A percentile compares a stretch with the other conserved stretches of the same genome.
phyloP scores from a whole-genome alignment of 23 red algal species.

The Chondrus crispus region DNA sequence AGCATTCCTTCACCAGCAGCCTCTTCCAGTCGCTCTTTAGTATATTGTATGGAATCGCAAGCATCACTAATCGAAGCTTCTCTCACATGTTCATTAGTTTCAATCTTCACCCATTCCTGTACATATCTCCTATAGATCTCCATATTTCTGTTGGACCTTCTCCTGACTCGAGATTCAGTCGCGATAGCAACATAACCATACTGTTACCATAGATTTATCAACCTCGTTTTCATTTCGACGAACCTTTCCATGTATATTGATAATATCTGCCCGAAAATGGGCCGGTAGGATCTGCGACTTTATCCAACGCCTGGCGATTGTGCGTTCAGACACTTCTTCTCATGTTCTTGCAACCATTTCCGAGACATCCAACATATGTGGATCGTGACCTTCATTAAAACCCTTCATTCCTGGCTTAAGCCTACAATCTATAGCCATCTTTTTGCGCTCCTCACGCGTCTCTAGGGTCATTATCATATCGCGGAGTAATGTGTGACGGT shows the following conservation, averaged over 20 bases:
- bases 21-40: no score
- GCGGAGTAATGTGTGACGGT: background rate
- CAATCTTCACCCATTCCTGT: no score
- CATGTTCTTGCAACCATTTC: background rate
- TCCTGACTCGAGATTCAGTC: no score
- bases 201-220: no score
- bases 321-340: background rate
- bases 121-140: no score
- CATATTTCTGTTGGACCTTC: no score
- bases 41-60: no score
- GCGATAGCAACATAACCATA: no score
- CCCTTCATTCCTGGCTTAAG: background rate
- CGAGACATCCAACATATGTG: background rate
- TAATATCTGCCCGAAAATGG: background rate
- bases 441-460: background rate
- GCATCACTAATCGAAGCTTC: no score
- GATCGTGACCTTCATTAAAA: background rate
- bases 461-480: background rate
- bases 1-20: no score
- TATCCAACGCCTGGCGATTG: background rate
- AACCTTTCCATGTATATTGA: no score
- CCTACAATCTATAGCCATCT: background rate
- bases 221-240: background rate
- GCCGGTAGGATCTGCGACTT: background rate
- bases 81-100: no score